Base-by-base conservation (phyloP, 1,139 yeast species). In the Pichia sp. region DNA sequence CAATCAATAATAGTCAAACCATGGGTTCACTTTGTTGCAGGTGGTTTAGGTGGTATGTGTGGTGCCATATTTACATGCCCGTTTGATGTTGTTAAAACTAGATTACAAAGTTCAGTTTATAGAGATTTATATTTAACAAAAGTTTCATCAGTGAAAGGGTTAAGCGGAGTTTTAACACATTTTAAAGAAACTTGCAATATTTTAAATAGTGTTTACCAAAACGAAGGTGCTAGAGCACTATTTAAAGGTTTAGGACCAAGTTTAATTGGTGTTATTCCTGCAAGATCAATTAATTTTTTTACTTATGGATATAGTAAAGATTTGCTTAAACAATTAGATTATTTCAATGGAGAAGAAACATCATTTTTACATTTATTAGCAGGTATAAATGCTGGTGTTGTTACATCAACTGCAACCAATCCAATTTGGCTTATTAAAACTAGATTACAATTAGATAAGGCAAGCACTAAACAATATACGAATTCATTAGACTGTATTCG, bases 391-490 rank as follows among this genome's bases (percentile, higher is more conserved):
- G 99, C 99, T 0, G 98, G 99, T 3, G 72, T 92, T 61, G 94
- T 85, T 23, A 94, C 98, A 0, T 84, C 97, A 4, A 92, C 98
- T 0, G 96, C 94, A n/a, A 94, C 99, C 0, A 94, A 94, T 62
- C 99, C 99, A n/a, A 94, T 94, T 46, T 94, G 99, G 99, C 71
- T 94, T 53, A 83, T 94, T 49, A 94, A 94, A 64, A 94, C 99
- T 0, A 74, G 99, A 58, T 73, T 94, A 41, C 99, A 94, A 60
- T 73, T 94, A 47, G 98, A 92, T 63, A 85, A 82, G 61, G 66
- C 77, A 20, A 73, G 74, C 41, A 73, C 75, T 12, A 78, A 81
- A 51, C 74, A 74, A 53, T 92, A 90, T 63, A 82, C 74, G 49
- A 90, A 85, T 64, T 86, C 96, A 6, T 74, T 82, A 76, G 97